Conservation (phyloP, 352 stramenopile genomes). For the Phytopythium oedochilum region DNA sequence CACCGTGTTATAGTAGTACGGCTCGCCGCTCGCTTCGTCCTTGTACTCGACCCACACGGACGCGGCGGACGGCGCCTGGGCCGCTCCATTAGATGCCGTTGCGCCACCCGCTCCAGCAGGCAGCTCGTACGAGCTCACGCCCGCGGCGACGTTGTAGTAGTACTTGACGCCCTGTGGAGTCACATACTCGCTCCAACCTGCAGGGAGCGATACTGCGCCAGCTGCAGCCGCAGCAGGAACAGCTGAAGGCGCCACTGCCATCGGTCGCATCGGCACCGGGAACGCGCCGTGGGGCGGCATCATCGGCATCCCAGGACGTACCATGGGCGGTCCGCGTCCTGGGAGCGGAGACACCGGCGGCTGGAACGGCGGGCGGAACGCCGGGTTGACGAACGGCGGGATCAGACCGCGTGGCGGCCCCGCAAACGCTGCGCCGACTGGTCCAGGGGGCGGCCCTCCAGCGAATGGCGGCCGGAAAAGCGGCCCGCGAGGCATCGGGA, state of each 20-base stretch:
- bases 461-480: slow-evolving; percentile 23
- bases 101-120: slow-evolving; percentile 9
- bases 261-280: not conserved
- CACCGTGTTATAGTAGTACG: slow-evolving; percentile 79
- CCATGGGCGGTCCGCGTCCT: not conserved
- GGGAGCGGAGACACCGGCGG: slow-evolving; percentile 4
- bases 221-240: not conserved
- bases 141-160: slow-evolving; percentile 54
- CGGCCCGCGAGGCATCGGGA: slow-evolving; percentile 1
- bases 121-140: slow-evolving; percentile 59
- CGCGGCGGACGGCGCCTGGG: not conserved
- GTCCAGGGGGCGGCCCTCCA: slow-evolving; percentile 5
- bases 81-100: not conserved
- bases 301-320: not conserved
- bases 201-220: slow-evolving; percentile 14
- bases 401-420: slow-evolving; percentile 9
- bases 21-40: slow-evolving; percentile 56
- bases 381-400: not conserved
- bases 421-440: not conserved
- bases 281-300: slow-evolving; percentile 1
- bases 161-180: slow-evolving; percentile 51
- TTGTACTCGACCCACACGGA: slow-evolving; percentile 76
- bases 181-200: slow-evolving; percentile 57
- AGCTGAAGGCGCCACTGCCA: not conserved
- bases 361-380: slow-evolving; percentile 11